Percentiles rank a stretch among this genome's conserved stretches.
Evolutionary conservation across 768 basidiomycete genomes (phyloP).

Genomic region (Gymnopilus junonius): DNA sequence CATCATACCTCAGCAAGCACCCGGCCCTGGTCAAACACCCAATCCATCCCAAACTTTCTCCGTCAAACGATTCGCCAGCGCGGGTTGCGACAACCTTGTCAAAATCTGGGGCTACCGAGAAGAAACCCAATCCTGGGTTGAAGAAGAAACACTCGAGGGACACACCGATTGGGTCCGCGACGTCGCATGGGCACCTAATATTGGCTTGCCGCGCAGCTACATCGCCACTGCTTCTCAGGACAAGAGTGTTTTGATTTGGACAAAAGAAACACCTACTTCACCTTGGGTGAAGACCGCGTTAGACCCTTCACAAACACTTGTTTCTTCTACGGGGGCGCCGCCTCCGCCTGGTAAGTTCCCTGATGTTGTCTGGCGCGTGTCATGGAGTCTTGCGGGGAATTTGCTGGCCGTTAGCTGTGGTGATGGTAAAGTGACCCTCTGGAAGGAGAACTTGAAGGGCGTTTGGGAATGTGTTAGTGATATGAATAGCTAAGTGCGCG

Average conservation of each 20-base stretch:
- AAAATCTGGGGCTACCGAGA: conserved; percentile 93
- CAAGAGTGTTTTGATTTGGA: conserved; percentile 91
- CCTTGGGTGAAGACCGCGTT: conserved; percentile 84
- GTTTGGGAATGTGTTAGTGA: conserved; percentile 97
- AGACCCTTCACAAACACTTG: conserved; percentile 65
- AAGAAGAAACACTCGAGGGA: conserved; percentile 89
- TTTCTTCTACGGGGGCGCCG: conserved; percentile 46
- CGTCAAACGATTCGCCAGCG: conserved; percentile 92
- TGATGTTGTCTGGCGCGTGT: conserved; percentile 98
- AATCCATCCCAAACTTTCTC: conserved; percentile 47
- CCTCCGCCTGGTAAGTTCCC: conserved; percentile 83
- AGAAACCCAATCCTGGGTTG: conserved; percentile 85
- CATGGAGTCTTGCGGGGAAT: conserved; percentile 97
- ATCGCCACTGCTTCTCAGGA: conserved; percentile 97
- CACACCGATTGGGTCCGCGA: conserved; percentile 98
- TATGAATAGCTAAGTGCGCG: conserved; percentile 71
- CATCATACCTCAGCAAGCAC: conserved; percentile 66
- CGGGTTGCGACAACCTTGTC: conserved; percentile 95
- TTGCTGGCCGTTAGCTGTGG: conserved; percentile 96
- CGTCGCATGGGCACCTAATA: conserved; percentile 99
- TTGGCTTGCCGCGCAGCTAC: conserved; percentile 92
- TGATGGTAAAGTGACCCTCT: conserved; percentile 96
- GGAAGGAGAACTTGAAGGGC: conserved; percentile 98
- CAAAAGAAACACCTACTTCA: conserved; percentile 74
- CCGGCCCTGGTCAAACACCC: conserved; percentile 49